Base-by-base conservation (phyloP, 306 rosid species). In the Vicia villosa region DNA sequence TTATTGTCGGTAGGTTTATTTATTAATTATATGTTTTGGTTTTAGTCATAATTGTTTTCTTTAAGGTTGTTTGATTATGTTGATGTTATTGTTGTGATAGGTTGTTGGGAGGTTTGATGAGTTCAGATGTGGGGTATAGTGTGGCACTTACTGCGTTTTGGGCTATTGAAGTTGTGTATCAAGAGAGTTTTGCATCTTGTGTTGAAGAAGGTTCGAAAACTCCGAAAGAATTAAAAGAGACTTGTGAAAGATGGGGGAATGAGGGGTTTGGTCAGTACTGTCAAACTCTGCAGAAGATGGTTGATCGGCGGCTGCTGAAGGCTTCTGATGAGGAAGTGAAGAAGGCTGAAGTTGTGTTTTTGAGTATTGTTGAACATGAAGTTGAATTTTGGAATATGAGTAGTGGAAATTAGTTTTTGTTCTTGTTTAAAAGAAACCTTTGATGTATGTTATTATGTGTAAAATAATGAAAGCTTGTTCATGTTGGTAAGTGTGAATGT, bases 331-430 rank as follows among this genome's bases (percentile, higher is more conserved):
- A 83, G 45, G 79, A 66, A 67, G 59, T 77, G 37, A 78, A 60
- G 24, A 84, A 73, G 57, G 86, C 95, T 19, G 95, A 94, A 77
- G 78, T 65, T 8, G 41, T 63, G 1, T 74, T 90, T 3, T 74
- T 86, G 2, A 40, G 76, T 45, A 86, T 94, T 66, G 82, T 90
- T 63, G 90, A 87, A 41, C 82, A 58, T 22, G 98, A 94, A 74
- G 83, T 94, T 63, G 90, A 79, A 6, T 94, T 94, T 54, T 92
- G 96, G 96, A 90, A 85, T 66, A 88, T 92, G 96, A 85, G 86
- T 84, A 49, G 77, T 11, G 81, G 65, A 40, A 71, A 45, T 45
- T 45, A 45, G 55, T 63, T 66, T 69, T 38, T 75, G 73, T 67
- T 69, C 28, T 17, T 38, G 55, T 20, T 32, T 19, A 43, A 20